A percentile compares a stretch with the other conserved stretches of the same genome.
These are phyloP conservation scores for Pyrenochaeta sp. DNA, from an alignment of 2,329 filamentous ascomycete species.

Conservation along the genomic window DNA sequence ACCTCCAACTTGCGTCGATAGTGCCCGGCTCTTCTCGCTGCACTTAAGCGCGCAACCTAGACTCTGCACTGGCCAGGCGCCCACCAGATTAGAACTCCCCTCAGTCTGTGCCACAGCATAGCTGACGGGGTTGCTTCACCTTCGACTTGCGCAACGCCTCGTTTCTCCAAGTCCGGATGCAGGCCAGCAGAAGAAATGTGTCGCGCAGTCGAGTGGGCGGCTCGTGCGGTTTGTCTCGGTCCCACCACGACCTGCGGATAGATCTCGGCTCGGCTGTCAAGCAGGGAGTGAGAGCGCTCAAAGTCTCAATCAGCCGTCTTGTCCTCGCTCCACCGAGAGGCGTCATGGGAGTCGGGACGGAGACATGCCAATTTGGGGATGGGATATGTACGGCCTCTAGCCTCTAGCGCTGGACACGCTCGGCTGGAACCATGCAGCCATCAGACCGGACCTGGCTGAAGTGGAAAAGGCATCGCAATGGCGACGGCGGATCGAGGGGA, in stretches of 20 bases:
- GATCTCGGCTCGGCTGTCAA: neutral
- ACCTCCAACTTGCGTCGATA: conserved; percentile 2
- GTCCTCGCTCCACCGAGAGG: neutral
- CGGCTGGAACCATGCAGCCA: conserved; percentile 5
- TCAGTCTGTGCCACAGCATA: conserved; percentile 6
- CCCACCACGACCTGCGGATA: neutral
- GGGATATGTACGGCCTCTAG: neutral
- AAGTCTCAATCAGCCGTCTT: neutral
- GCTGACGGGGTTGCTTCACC: neutral
- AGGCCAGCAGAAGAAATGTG: neutral
- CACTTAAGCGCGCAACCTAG: conserved; percentile 9
- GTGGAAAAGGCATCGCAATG: neutral
- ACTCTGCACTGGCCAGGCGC: conserved; percentile 1
- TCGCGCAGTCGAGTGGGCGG: neutral
- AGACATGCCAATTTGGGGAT: neutral
- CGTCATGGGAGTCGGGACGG: no score
- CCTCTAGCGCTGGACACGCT: neutral
- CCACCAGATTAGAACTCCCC: neutral
- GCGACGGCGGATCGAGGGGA: conserved; percentile 1
- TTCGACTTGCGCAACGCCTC: neutral
- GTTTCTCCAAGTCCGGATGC: neutral
- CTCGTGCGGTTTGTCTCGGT: neutral
- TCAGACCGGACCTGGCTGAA: neutral
- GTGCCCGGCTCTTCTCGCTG: conserved; percentile 10
- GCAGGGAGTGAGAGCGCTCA: neutral